Evolutionary conservation across 116 monocot species (phyloP).

Genomic region (Dioscorea cayenensis): DNA sequence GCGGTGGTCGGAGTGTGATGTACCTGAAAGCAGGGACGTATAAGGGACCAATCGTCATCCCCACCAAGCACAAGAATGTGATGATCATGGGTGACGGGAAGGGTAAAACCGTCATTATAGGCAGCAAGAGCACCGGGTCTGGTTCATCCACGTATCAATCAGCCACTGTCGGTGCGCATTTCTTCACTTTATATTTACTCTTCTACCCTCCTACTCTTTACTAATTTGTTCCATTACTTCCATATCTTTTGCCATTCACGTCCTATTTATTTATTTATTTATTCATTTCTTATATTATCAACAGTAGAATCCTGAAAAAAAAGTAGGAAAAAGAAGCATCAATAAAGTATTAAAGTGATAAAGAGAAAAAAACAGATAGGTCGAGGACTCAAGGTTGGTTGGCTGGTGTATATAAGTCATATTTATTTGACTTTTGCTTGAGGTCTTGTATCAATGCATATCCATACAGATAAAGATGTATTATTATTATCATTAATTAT

Average conservation of each 20-base stretch:
- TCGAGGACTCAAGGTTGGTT: too few relatives aligned
- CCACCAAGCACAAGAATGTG: slow-evolving; percentile 51
- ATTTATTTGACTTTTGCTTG: too few relatives aligned
- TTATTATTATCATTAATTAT: too few relatives aligned
- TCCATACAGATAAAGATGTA: too few relatives aligned
- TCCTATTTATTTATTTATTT: background rate
- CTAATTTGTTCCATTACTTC: too few relatives aligned
- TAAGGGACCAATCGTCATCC: slow-evolving; percentile 30
- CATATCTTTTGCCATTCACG: background rate
- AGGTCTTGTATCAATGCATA: too few relatives aligned
- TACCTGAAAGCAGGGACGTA: slow-evolving; percentile 54
- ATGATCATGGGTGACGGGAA: slow-evolving; percentile 63
- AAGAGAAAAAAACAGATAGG: too few relatives aligned
- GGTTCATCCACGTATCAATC: slow-evolving; percentile 50
- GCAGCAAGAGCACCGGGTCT: slow-evolving; percentile 16
- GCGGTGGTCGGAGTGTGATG: slow-evolving; percentile 42
- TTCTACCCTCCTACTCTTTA: background rate
- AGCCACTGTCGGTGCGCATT: slow-evolving; percentile 58
- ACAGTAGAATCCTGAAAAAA: too few relatives aligned
- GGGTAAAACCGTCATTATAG: slow-evolving; percentile 46
- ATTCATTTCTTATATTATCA: too few relatives aligned
- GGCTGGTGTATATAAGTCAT: too few relatives aligned
- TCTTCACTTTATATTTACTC: background rate
- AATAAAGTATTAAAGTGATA: too few relatives aligned
- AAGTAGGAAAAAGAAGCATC: too few relatives aligned